Percentiles rank a stretch among this genome's conserved stretches.
phyloP scores from a whole-genome alignment of 176 grass and related monocot species.

The Hsuehochloa calcarea region DNA sequence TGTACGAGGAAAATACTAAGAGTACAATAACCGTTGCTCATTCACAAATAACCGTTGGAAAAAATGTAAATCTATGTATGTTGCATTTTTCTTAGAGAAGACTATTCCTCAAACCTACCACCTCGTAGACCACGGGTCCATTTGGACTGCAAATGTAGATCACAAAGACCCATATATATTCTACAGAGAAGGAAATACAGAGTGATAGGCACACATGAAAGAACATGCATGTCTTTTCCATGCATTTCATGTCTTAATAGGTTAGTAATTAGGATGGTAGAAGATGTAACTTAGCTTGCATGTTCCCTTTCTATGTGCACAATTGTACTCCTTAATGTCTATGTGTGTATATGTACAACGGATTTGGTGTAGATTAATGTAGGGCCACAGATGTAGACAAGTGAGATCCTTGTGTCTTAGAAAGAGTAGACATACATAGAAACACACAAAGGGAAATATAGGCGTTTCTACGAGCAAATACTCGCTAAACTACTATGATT shows the following conservation, averaged over 20 bases:
- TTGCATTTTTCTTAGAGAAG: too few species aligned
- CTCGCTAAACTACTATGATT: not conserved
- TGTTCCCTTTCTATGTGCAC: not conserved
- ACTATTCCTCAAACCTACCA: not conserved
- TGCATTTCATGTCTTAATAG: not conserved
- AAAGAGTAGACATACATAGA: not conserved
- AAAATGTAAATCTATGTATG: not conserved
- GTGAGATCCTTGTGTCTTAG: not conserved
- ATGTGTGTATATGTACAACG: too few species aligned
- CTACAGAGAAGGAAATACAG: not conserved
- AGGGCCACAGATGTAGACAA: not conserved
- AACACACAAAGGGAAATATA: not conserved
- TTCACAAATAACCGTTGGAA: not conserved
- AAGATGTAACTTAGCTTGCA: not conserved
- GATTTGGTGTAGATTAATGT: not conserved
- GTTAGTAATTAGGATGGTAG: not conserved
- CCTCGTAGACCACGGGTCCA: not conserved
- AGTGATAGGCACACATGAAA: not conserved
- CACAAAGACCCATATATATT: not conserved
- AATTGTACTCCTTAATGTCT: not conserved
- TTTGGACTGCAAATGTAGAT: not conserved
- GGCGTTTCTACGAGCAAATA: not conserved
- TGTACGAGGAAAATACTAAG: too few species aligned
- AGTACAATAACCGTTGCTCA: not conserved
- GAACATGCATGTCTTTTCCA: not conserved